These are phyloP conservation scores for Calycina herbarum DNA, from an alignment of 2,329 filamentous ascomycete genomes.

Conservation along the genomic window DNA sequence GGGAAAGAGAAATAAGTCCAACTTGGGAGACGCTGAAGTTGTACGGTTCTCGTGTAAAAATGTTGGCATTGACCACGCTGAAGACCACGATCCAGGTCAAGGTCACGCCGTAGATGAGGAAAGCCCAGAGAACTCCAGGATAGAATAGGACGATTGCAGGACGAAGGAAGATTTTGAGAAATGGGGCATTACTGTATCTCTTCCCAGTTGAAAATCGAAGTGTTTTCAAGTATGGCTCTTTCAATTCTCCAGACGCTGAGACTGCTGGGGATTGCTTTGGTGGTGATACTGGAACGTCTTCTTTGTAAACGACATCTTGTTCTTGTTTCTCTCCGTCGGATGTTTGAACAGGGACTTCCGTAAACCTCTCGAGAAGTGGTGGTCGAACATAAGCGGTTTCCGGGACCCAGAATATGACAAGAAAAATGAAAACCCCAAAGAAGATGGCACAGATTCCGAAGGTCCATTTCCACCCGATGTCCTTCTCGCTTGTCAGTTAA, in stretches of 20 bases:
- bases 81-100: conserved; percentile 46
- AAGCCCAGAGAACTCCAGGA: conserved; percentile 41
- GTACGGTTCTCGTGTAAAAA: conserved; percentile 34
- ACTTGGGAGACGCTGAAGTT: conserved; percentile 51
- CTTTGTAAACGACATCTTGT: conserved; percentile 5
- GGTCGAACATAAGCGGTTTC: conserved; percentile 36
- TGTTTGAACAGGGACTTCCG: conserved; percentile 27
- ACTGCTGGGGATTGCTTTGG: conserved; percentile 6
- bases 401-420: conserved; percentile 27
- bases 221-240: conserved; percentile 34
- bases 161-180: conserved; percentile 40
- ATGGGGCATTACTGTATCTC: conserved; percentile 36
- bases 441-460: conserved; percentile 43
- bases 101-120: conserved; percentile 45
- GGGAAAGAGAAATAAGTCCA: conserved; percentile 51
- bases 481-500: conserved; percentile 22
- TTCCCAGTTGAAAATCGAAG: conserved; percentile 36
- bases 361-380: conserved; percentile 17
- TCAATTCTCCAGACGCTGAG: conserved; percentile 23
- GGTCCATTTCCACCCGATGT: conserved; percentile 43
- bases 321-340: conserved; percentile 20
- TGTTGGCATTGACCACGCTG: conserved; percentile 47
- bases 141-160: conserved; percentile 41
- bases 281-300: conserved; percentile 16
- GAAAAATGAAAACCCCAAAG: conserved; percentile 26